Conservation (phyloP, 441 rosid species). For the Populus hybrid region DNA sequence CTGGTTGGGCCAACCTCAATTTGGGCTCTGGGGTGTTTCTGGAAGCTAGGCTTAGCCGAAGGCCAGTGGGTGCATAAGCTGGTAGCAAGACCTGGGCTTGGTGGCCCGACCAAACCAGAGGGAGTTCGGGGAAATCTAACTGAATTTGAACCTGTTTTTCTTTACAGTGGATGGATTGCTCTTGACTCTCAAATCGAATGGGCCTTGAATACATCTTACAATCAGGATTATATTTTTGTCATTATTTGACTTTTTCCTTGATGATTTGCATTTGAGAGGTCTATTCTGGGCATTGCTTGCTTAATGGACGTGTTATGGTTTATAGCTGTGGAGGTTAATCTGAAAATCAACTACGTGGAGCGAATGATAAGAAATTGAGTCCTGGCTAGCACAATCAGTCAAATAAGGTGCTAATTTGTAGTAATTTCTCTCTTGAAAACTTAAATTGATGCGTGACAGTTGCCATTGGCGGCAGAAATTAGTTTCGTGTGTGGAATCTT, state of each 20-base stretch:
- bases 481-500: neutral
- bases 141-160: neutral
- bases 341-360: neutral
- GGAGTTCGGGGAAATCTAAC: neutral
- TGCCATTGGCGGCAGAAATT: too few species aligned
- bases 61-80: neutral
- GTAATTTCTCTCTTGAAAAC: neutral
- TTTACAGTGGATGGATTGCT: too few species aligned
- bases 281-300: neutral
- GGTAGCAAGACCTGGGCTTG: neutral
- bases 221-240: neutral
- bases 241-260: neutral
- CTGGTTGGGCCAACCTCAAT: neutral
- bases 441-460: too few species aligned
- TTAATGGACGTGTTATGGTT: too few species aligned
- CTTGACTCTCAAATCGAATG: neutral
- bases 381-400: neutral
- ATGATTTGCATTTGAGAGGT: neutral
- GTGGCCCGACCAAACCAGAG: too few species aligned
- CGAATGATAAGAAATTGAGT: neutral
- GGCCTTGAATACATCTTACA: neutral
- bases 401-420: neutral
- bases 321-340: too few species aligned
- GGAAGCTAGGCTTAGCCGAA: neutral
- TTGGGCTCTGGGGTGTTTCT: neutral